Base-by-base conservation (phyloP, 495 filamentous ascomycete genomes). In the Aspergillus olivimuriae region DNA sequence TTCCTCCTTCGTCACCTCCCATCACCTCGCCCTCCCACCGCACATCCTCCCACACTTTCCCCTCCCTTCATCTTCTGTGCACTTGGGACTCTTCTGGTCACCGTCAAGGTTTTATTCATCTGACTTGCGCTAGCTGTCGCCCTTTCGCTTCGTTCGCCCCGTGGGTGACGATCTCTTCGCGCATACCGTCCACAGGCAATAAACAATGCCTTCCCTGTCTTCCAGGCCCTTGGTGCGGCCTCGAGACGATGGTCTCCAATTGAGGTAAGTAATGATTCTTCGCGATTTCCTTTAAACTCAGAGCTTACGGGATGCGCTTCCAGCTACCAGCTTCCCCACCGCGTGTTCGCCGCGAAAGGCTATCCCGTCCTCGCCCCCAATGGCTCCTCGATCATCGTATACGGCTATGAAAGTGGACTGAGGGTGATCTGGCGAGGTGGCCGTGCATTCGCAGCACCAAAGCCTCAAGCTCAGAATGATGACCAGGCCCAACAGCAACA, bases 381-480 rank as follows among this genome's bases (percentile, higher is more conserved):
- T 60, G 89, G 87, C 52, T 90, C 89, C 7, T 85, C 81, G 2
- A 76, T 95, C 56, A 75, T 94, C 40, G 56, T 94, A 21, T 91
- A 92, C 57, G 88, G 83, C 41, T 82, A 92, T 48, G 82, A 88
- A 26, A 81, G 78, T 56, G 89, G 89, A 18, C 43, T 94, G 21
- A 82, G 80, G 30, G 61, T 94, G 18, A 51, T 89, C 18, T 95
- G 89, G 89, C 74, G 84, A 56, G 89, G 88, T 44, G 89, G 89
- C 16, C 74, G 68, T 20, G 66, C 73, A 15, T 80, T 88, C 45
- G 82, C 83, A 41, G 50, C 63, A 14, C 39, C 63, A 23, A 61
- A 62, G 39, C 38, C 39, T 39, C 53, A 50, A 6, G 43, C 50
- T n/a, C 30, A 42, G 8, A 51, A 50, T 6, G 53, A 55, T 36